Evolutionary conservation across 2,329 filamentous ascomycete genomes (phyloP).

Genomic region (Arthrobotrys pseudoclavata): DNA sequence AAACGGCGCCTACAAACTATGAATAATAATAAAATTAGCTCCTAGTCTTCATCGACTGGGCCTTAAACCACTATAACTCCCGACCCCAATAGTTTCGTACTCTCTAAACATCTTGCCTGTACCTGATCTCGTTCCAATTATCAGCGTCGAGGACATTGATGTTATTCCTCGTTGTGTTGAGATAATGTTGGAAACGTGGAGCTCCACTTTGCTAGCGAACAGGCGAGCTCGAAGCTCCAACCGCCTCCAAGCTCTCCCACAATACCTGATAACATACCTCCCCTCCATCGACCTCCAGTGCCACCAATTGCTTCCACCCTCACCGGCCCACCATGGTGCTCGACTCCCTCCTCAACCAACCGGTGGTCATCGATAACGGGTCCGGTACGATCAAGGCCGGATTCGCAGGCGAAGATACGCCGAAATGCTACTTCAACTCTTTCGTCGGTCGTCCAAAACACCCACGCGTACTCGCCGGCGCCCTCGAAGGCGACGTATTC

Average conservation of each 20-base stretch:
- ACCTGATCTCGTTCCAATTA: neutral
- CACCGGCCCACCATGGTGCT: constrained; percentile 60
- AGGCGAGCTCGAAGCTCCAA: constrained; percentile 58
- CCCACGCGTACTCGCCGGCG: constrained; percentile 92
- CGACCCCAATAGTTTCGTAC: neutral
- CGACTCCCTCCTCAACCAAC: constrained; percentile 90
- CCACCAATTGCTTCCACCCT: constrained; percentile 16
- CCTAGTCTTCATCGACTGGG: neutral
- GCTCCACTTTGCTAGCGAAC: constrained; percentile 52
- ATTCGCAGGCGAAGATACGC: constrained; percentile 94
- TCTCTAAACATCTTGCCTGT: neutral
- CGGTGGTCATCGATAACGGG: constrained; percentile 98
- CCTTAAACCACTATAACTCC: neutral
- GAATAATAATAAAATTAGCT: neutral
- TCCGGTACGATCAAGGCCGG: constrained; percentile 97
- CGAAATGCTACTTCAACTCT: constrained; percentile 97
- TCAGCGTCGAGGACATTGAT: neutral
- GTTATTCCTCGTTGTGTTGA: constrained; percentile 38
- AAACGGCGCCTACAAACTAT: neutral
- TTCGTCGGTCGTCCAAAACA: constrained; percentile 98
- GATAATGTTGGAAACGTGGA: constrained; percentile 40
- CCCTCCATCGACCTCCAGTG: constrained; percentile 12
- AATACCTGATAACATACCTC: constrained; percentile 10
- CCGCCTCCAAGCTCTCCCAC: constrained; percentile 19
- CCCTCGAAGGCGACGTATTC: constrained; percentile 95